Percentiles rank a stretch among this genome's conserved stretches.
Evolutionary conservation across 2,329 filamentous ascomycete genomes (phyloP).

Genomic region (Diaporthe sp.): DNA sequence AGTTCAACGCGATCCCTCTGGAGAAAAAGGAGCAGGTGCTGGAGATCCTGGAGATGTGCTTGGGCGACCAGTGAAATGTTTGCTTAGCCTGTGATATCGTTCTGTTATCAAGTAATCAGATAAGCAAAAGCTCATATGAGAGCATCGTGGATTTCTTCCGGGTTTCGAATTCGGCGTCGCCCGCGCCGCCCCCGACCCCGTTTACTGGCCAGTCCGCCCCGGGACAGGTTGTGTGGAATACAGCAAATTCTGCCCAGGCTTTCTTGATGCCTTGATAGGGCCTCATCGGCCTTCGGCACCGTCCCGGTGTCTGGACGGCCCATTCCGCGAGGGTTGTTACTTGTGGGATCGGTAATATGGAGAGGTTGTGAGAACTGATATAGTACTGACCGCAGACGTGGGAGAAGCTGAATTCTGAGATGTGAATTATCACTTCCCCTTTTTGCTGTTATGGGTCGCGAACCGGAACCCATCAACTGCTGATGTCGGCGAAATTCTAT

Average conservation of each 20-base stretch:
- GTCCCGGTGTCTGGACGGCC: neutral
- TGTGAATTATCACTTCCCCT: neutral
- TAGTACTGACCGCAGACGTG: neutral
- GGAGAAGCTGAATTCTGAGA: neutral
- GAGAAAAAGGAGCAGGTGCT: conserved; percentile 59
- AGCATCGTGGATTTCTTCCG: no score
- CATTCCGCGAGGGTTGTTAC: neutral
- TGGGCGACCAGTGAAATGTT: conserved; percentile 59
- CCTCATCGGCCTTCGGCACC: conserved; percentile 12
- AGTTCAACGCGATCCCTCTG: conserved; percentile 62
- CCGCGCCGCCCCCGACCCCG: neutral
- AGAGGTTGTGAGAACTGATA: neutral
- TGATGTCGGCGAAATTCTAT: neutral
- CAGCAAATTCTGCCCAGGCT: neutral
- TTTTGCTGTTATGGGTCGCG: neutral
- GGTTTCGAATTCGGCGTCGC: neutral
- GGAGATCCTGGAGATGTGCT: conserved; percentile 60
- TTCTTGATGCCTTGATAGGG: neutral
- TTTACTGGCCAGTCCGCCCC: neutral
- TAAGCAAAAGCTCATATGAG: neutral
- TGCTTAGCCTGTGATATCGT: neutral
- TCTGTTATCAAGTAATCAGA: neutral
- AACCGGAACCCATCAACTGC: neutral
- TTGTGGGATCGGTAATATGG: neutral
- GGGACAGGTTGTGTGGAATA: neutral